phyloP scores from a whole-genome alignment of 129 eudicot species.

The Pseudognaphalium luteoalbum region DNA sequence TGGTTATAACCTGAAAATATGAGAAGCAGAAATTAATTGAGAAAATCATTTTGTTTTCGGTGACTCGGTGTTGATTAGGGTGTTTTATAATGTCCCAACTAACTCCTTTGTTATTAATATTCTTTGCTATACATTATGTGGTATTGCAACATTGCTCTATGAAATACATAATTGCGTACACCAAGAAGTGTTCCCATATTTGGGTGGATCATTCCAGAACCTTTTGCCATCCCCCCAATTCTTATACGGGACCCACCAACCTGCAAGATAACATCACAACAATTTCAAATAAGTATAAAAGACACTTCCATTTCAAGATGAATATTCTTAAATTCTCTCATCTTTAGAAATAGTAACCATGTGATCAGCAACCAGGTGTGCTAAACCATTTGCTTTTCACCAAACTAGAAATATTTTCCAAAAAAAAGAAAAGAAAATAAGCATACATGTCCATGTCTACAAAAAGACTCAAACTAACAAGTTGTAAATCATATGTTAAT shows the following conservation, averaged over 20 bases:
- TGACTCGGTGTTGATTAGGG: neutral
- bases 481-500: neutral
- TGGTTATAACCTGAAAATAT: conserved; percentile 79
- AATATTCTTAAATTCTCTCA: neutral
- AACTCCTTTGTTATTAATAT: neutral
- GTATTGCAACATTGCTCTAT: conserved; percentile 7
- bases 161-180: conserved; percentile 47
- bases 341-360: neutral
- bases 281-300: conserved; percentile 1
- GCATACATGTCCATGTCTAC: neutral
- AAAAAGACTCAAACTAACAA: neutral
- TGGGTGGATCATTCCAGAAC: conserved; percentile 99
- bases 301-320: neutral
- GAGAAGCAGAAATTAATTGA: conserved; percentile 15
- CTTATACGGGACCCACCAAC: conserved; percentile 64
- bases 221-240: conserved; percentile 98
- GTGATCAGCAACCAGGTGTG: neutral
- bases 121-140: neutral
- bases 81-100: neutral
- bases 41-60: conserved; percentile 6
- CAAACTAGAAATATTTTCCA: neutral
- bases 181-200: conserved; percentile 99
- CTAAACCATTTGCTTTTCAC: neutral
- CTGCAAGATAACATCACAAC: conserved; percentile 30
- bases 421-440: neutral